Conservation (phyloP, 345 rosid species). For the Sisymbrium altissimum region DNA sequence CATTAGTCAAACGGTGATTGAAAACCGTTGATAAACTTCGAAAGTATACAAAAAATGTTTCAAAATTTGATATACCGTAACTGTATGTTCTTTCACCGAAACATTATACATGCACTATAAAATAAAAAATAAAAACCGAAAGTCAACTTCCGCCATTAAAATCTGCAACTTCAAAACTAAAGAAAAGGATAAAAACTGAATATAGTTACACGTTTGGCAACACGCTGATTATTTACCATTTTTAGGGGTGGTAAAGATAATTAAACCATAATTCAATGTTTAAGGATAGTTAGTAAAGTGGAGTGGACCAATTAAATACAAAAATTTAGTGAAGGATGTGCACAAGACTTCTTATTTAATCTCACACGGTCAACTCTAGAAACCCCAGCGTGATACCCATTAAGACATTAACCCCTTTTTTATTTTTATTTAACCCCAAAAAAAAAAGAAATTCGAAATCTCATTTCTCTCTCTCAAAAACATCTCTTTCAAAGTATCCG, state of each 20-base stretch:
- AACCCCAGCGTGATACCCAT: conserved; percentile 27
- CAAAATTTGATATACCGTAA: too few relatives aligned
- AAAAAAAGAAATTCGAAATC: neutral
- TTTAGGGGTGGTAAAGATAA: neutral
- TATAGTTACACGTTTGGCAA: neutral
- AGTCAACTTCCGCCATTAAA: too few relatives aligned
- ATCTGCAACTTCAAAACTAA: too few relatives aligned
- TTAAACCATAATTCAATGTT: neutral
- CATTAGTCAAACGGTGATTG: too few relatives aligned
- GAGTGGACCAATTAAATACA: too few relatives aligned
- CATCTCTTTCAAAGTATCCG: conserved; percentile 38
- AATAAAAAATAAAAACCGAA: too few relatives aligned
- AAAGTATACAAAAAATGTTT: too few relatives aligned
- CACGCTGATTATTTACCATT: neutral
- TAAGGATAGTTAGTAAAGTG: conserved; percentile 1
- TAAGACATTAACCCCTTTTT: neutral
- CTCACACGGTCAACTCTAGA: conserved; percentile 4
- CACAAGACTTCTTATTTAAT: neutral
- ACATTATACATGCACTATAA: too few relatives aligned
- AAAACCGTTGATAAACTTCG: too few relatives aligned
- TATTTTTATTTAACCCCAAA: neutral
- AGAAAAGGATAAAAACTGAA: too few relatives aligned
- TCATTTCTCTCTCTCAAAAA: neutral
- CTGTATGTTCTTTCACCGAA: too few relatives aligned
- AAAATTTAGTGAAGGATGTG: conserved; percentile 14